Evolutionary conservation across 495 filamentous ascomycete genomes (phyloP).

Genomic region (Penicillium soppii): DNA sequence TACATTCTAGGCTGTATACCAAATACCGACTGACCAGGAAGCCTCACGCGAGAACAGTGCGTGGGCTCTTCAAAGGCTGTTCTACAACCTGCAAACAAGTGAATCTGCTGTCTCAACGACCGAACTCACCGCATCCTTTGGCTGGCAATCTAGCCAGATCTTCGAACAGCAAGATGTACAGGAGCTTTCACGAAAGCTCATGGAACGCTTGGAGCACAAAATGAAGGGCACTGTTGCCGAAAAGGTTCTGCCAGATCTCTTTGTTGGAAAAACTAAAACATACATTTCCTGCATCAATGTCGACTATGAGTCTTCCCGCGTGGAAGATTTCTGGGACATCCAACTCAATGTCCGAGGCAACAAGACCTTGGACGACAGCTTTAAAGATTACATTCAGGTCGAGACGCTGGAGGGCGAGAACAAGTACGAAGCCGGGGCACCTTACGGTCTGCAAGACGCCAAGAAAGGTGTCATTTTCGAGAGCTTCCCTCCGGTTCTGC

Average conservation of each 20-base stretch:
- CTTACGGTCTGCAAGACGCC: constrained; percentile 91
- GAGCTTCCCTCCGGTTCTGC: constrained; percentile 90
- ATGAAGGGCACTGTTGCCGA: constrained; percentile 99
- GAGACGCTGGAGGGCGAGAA: constrained; percentile 98
- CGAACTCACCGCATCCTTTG: constrained; percentile 93
- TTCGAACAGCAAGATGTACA: constrained; percentile 99
- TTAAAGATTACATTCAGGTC: constrained; percentile 92
- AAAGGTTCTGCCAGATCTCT: constrained; percentile 83
- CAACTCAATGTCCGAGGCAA: constrained; percentile 95
- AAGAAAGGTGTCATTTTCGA: constrained; percentile 97
- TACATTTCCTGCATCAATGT: constrained; percentile 99
- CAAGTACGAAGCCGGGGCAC: constrained; percentile 88
- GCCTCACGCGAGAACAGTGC: constrained; percentile 82
- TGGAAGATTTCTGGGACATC: constrained; percentile 99
- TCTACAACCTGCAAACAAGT: constrained; percentile 88
- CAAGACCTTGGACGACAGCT: constrained; percentile 89
- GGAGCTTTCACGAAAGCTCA: constrained; percentile 91
- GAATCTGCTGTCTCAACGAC: constrained; percentile 79
- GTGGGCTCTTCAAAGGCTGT: constrained; percentile 89
- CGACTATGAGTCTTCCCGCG: constrained; percentile 87
- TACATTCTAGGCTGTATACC: constrained; percentile 76
- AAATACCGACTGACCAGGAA: constrained; percentile 88
- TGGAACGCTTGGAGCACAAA: constrained; percentile 92
- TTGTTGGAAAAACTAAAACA: constrained; percentile 95
- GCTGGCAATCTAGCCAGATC: constrained; percentile 96